Evolutionary conservation across 2,329 filamentous ascomycete species (phyloP).

Genomic region (Biscogniauxia sp.): DNA sequence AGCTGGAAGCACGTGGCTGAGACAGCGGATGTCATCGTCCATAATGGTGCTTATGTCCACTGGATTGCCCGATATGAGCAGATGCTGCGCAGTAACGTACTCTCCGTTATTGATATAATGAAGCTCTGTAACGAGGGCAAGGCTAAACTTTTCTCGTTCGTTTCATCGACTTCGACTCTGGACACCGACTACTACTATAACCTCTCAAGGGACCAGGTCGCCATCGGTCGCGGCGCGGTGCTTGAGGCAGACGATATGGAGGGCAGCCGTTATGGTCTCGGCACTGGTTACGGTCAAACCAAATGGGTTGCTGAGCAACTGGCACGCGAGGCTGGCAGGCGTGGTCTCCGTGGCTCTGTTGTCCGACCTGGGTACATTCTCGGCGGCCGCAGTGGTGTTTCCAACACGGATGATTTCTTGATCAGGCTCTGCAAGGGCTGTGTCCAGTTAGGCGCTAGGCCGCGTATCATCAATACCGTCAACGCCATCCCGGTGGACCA

Average conservation of each 20-base stretch:
- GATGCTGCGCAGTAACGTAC: constrained; percentile 72
- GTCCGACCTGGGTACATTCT: constrained; percentile 83
- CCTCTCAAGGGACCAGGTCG: constrained; percentile 62
- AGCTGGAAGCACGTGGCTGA: constrained; percentile 65
- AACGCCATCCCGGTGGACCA: constrained; percentile 88
- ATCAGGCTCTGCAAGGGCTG: constrained; percentile 85
- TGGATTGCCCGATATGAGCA: constrained; percentile 79
- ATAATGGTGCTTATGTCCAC: constrained; percentile 81
- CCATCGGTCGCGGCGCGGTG: constrained; percentile 62
- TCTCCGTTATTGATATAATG: constrained; percentile 75
- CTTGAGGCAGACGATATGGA: constrained; percentile 74
- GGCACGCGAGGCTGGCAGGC: constrained; percentile 72
- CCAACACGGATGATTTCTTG: constrained; percentile 86
- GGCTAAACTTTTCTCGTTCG: constrained; percentile 76
- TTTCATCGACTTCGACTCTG: constrained; percentile 78
- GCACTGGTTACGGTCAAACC: constrained; percentile 85
- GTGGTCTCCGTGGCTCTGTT: constrained; percentile 73
- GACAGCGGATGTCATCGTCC: constrained; percentile 69
- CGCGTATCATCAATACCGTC: constrained; percentile 79
- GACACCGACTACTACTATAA: constrained; percentile 80
- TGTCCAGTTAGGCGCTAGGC: constrained; percentile 71
- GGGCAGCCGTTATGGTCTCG: constrained; percentile 72
- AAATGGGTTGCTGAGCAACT: constrained; percentile 74
- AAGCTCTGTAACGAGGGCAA: constrained; percentile 73
- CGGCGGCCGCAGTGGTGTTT: constrained; percentile 67